Evolutionary conservation across 2,329 filamentous ascomycete species (phyloP).

Genomic region (Ceratocystis harringtonii): DNA sequence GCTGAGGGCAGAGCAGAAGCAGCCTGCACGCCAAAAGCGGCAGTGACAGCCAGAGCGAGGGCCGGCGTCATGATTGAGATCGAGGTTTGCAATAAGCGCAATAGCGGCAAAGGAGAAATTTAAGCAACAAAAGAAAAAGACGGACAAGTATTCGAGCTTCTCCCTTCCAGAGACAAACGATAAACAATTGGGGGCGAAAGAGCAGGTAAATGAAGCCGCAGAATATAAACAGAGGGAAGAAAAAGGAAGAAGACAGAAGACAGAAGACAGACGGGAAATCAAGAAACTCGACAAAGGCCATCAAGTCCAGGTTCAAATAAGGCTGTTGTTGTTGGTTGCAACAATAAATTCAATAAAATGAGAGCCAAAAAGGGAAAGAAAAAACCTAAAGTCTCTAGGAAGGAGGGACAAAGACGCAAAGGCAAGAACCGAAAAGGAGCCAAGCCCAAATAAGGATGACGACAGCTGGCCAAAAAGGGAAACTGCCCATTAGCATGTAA

Average conservation of each 20-base stretch:
- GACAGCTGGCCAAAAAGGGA: neutral
- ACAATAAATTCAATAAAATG: neutral
- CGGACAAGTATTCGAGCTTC: neutral
- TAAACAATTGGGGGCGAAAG: neutral
- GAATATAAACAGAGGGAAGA: neutral
- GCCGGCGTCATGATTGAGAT: constrained; percentile 7
- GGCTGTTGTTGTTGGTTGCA: no score
- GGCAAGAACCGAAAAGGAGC: neutral
- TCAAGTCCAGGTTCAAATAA: neutral
- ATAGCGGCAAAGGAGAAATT: neutral
- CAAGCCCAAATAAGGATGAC: neutral
- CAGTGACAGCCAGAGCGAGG: constrained; percentile 7
- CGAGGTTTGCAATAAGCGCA: neutral
- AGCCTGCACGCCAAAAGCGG: constrained; percentile 8
- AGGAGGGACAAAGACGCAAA: neutral
- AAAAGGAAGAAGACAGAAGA: neutral
- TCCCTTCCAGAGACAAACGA: neutral
- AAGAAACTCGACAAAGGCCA: neutral
- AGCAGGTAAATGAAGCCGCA: neutral
- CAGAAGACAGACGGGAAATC: neutral
- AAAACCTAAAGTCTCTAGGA: neutral
- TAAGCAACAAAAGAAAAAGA: neutral
- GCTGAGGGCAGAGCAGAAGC: constrained; percentile 5
- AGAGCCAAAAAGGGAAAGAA: neutral
- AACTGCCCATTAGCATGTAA: neutral